Evolutionary conservation across 1,139 yeast genomes (phyloP), one percentile per base, ranked within the genome.

Genomic region (Blastobotrys buckinghamii): DNA sequence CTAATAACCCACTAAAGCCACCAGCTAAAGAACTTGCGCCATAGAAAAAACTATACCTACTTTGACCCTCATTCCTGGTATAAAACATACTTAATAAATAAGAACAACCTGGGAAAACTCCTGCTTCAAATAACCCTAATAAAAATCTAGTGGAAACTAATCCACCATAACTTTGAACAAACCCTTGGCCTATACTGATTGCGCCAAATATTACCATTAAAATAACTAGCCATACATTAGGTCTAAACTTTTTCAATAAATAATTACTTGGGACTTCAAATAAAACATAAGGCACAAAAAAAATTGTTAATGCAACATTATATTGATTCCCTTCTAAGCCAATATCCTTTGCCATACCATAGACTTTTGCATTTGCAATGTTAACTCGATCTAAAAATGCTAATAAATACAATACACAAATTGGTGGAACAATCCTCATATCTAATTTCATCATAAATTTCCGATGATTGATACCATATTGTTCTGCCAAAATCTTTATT

Each of bases 1-100:
- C 86, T 52, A 86, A 76, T 45, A 87, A 78, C 50, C 95, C 94
- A 49, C 87, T 84, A 66, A 85, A 84, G 2, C 90, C 95, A 62
- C 92, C 89, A 24, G 90, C 84, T 52, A 84, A 72, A 57, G 83
- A 76, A n/a, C 87, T 79, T 44, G 87, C 83, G 41, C 84, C 51
- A 66, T 83, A 83, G 65, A 84, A 84, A 44, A 80, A 76, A 12
- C 83, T 76, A 62, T 81, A 82, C 49, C 90, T 69, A 60, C 80
- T 76, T 64, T 82, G 89, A 15, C 86, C 78, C 64, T 84, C 90
- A 16, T 66, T 68, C 50, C 81, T 73, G 32, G 81, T 71, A 64
- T 71, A 70, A 72, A 73, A 71, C 66, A 67, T 65, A 32, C 85
- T 71, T 56, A 83, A 70, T 50, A 83, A 73, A 62, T 83, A 83